Conservation (phyloP, 345 rosid species). For the Pistacia atlantica region DNA sequence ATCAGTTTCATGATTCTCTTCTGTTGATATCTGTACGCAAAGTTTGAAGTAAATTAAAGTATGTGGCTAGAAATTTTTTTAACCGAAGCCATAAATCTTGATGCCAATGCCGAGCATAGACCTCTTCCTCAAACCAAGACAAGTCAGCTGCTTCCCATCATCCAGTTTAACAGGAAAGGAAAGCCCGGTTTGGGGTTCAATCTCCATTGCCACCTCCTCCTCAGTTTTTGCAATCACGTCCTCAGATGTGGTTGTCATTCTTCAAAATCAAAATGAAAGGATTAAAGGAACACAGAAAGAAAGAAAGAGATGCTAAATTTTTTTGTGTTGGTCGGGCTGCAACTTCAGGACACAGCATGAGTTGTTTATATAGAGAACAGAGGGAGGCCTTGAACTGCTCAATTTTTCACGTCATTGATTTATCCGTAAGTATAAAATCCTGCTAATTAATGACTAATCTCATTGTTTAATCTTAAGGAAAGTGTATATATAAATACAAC, state of each 20-base stretch:
- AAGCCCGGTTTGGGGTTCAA: conserved; percentile 51
- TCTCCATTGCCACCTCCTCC: conserved; percentile 40
- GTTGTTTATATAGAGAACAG: not conserved
- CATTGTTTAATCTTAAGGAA: too few species aligned
- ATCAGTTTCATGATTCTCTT: too few species aligned
- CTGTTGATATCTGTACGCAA: not conserved
- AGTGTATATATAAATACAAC: too few species aligned
- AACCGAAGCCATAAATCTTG: conserved; percentile 48
- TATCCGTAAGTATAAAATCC: too few species aligned
- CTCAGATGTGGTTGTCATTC: conserved; percentile 31
- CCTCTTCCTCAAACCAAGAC: conserved; percentile 47
- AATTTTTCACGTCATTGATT: not conserved
- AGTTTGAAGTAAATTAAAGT: not conserved
- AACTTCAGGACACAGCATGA: not conserved
- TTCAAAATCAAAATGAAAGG: not conserved
- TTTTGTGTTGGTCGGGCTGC: conserved; percentile 1
- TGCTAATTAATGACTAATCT: too few species aligned
- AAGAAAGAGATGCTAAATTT: not conserved
- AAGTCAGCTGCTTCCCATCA: conserved; percentile 48
- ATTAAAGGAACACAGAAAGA: not conserved
- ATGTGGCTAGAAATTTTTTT: not conserved
- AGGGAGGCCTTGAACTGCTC: conserved; percentile 13
- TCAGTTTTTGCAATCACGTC: conserved; percentile 25
- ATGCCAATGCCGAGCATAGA: conserved; percentile 49
- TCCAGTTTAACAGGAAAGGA: conserved; percentile 47